A percentile compares a stretch with the other conserved stretches of the same genome.
Conservation (phyloP, 2,329 filamentous ascomycete genomes). For the Xylariales sp. region DNA sequence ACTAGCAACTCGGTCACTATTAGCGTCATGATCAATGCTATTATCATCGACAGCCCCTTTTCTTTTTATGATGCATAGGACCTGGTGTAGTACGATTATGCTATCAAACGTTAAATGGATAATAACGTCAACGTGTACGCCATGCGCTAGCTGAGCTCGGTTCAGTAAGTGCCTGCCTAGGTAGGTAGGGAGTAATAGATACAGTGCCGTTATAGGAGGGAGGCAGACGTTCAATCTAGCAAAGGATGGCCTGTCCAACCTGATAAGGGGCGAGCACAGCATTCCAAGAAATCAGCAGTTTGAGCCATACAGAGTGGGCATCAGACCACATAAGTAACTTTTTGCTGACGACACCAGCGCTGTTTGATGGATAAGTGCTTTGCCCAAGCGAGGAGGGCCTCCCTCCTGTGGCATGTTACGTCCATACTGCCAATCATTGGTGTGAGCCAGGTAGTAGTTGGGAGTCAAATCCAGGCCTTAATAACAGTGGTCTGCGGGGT, state of each 20-base stretch:
- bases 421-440: slow-evolving; percentile 6
- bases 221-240: slow-evolving; percentile 8
- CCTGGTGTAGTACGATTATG: neutral
- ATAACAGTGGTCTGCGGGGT: slow-evolving; percentile 30
- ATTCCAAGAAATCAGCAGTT: slow-evolving; percentile 13
- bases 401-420: slow-evolving; percentile 4
- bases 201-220: slow-evolving; percentile 4
- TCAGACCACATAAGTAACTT: slow-evolving; percentile 15
- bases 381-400: slow-evolving; percentile 17
- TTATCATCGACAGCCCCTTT: slow-evolving; percentile 27
- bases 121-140: slow-evolving; percentile 10
- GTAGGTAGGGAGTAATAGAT: neutral
- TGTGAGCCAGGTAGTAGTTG: slow-evolving; percentile 19
- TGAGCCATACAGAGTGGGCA: slow-evolving; percentile 13
- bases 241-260: slow-evolving; percentile 16
- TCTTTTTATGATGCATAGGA: slow-evolving; percentile 30
- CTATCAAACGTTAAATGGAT: neutral
- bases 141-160: slow-evolving; percentile 13
- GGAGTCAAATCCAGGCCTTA: slow-evolving; percentile 31
- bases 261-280: slow-evolving; percentile 15
- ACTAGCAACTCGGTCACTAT: slow-evolving; percentile 1
- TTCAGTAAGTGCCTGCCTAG: neutral
- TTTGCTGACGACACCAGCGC: slow-evolving; percentile 3
- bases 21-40: slow-evolving; percentile 10
- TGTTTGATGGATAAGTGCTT: slow-evolving; percentile 13